Percentiles rank a stretch among this genome's conserved stretches.
Conservation (phyloP, 208 protist species). For the Acanthamoeba healyi region DNA sequence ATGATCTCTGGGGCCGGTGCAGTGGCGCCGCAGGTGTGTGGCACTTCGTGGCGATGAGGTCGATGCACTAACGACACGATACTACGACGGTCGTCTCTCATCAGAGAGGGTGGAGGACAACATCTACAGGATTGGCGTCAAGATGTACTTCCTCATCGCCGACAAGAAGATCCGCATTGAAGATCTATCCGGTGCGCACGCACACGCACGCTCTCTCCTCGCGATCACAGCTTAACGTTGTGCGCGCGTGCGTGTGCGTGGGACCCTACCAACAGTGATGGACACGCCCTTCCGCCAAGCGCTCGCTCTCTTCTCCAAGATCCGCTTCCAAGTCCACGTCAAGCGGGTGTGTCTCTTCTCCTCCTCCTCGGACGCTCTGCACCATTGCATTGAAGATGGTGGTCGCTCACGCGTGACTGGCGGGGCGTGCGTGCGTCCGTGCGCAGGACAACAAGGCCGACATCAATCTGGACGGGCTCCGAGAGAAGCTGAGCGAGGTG, state of each 20-base stretch:
- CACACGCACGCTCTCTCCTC: neutral
- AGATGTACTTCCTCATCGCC: neutral
- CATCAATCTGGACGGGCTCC: neutral
- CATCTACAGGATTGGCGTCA: conserved; percentile 43
- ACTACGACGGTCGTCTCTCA: neutral
- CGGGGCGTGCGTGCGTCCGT: neutral
- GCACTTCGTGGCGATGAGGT: too few relatives aligned
- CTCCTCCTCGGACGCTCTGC: neutral
- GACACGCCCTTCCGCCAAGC: neutral
- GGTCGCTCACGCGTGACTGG: too few relatives aligned
- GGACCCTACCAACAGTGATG: too few relatives aligned
- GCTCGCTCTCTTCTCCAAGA: neutral
- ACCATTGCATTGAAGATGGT: too few relatives aligned
- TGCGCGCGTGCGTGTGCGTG: neutral
- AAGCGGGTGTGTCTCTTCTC: neutral
- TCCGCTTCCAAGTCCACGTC: neutral
- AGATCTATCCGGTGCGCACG: neutral
- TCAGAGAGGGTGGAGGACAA: neutral
- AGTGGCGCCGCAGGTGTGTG: too few relatives aligned
- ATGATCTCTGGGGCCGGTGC: neutral
- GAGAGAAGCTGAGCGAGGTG: neutral
- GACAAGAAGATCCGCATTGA: neutral
- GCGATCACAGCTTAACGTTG: too few relatives aligned
- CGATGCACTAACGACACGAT: too few relatives aligned
- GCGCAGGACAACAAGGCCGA: neutral